Evolutionary conservation across 2,329 filamentous ascomycete genomes (phyloP).

Genomic region (Pseudogymnoascus sp.): DNA sequence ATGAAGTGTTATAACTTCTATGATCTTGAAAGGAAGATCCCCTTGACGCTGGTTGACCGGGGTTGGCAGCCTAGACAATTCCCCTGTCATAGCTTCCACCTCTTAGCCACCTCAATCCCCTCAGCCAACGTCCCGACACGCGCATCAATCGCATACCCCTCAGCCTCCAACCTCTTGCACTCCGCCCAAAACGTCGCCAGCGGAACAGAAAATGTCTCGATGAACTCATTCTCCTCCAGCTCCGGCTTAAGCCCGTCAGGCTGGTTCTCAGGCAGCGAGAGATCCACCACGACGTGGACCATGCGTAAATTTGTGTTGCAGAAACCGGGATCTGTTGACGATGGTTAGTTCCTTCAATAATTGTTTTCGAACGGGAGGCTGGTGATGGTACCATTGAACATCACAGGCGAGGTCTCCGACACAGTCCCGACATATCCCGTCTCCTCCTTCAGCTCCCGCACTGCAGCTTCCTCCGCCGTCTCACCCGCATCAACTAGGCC

Average conservation of each 20-base stretch:
- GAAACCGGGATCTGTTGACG: constrained; percentile 47
- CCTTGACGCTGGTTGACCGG: neutral
- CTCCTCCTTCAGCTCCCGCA: constrained; percentile 58
- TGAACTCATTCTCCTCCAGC: constrained; percentile 45
- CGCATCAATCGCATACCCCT: constrained; percentile 34
- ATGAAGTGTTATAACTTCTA: neutral
- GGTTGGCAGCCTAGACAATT: neutral
- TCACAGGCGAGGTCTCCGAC: constrained; percentile 52
- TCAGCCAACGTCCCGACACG: constrained; percentile 33
- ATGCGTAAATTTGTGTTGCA: constrained; percentile 58
- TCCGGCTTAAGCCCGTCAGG: constrained; percentile 35
- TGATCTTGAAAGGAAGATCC: neutral
- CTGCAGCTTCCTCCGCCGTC: constrained; percentile 51
- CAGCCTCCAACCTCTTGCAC: constrained; percentile 37
- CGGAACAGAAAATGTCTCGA: constrained; percentile 43
- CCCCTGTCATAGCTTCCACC: constrained; percentile 26
- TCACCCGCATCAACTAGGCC: constrained; percentile 56
- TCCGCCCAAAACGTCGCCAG: constrained; percentile 37
- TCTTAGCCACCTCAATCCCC: constrained; percentile 32
- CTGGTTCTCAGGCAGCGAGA: constrained; percentile 37
- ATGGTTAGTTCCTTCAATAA: neutral
- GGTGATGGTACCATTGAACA: constrained; percentile 47
- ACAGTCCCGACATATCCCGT: constrained; percentile 55
- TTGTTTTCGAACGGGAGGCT: neutral
- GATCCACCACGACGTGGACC: constrained; percentile 41